These are phyloP conservation scores for Streptanthus diversifolius DNA, from an alignment of 345 rosid species.

Conservation along the genomic window DNA sequence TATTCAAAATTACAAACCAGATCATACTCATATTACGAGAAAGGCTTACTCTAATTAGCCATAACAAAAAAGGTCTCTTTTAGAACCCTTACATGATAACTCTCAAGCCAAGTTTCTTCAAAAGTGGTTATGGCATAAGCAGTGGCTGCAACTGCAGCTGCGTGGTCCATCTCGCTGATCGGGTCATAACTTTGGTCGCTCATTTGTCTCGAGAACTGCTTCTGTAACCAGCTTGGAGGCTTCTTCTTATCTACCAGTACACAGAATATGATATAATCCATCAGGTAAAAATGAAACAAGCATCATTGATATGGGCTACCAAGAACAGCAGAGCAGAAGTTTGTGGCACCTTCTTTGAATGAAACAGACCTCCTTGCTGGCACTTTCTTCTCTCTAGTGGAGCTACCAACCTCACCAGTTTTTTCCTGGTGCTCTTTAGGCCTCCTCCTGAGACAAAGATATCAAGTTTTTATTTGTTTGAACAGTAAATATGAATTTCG, in stretches of 20 bases:
- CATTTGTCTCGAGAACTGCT: constrained; percentile 34
- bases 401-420: background rate
- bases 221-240: constrained; percentile 29
- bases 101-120: constrained; percentile 21
- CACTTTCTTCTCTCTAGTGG: constrained; percentile 19
- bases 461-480: background rate
- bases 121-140: constrained; percentile 33
- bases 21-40: background rate
- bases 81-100: constrained; percentile 16
- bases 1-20: background rate
- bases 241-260: constrained; percentile 29
- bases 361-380: constrained; percentile 35
- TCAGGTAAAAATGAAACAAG: background rate
- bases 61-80: background rate
- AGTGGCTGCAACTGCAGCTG: constrained; percentile 37
- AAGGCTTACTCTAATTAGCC: background rate
- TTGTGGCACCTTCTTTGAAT: constrained; percentile 33
- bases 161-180: constrained; percentile 29
- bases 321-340: background rate
- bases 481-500: background rate
- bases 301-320: background rate
- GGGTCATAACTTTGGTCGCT: constrained; percentile 26
- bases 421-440: constrained; percentile 8
- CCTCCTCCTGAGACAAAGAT: constrained; percentile 25
- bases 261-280: background rate